These are phyloP conservation scores for Marasmius oreades DNA, from an alignment of 1,284 basidiomycete species.

Conservation along the genomic window DNA sequence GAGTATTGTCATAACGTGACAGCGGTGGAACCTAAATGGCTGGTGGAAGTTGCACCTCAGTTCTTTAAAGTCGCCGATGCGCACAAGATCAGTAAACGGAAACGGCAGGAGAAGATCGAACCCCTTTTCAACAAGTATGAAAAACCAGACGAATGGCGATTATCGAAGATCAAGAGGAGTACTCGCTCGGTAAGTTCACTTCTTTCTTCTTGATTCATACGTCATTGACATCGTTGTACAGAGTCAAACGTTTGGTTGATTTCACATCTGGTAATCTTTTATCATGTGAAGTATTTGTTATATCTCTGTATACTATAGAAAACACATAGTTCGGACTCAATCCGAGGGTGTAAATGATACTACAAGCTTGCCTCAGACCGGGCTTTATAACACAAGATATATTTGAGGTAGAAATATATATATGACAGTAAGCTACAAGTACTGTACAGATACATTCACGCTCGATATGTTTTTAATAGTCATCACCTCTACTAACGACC, in stretches of 20 bases:
- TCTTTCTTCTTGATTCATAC: conserved; percentile 14
- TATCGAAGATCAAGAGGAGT: conserved; percentile 85
- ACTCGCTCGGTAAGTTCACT: conserved; percentile 67
- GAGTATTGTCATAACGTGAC: conserved; percentile 98
- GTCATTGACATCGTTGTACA: conserved; percentile 27
- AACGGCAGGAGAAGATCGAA: conserved; percentile 96
- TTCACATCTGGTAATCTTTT: conserved; percentile 4
- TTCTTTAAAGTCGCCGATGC: conserved; percentile 98
- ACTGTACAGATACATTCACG: no score
- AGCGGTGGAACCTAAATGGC: conserved; percentile 97
- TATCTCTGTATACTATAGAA: conserved; percentile 11
- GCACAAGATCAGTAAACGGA: conserved; percentile 95
- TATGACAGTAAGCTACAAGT: no score
- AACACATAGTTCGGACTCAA: no score
- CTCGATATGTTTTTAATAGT: conserved; percentile 78
- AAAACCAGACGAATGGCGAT: conserved; percentile 87
- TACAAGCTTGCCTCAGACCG: no score
- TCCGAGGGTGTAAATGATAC: no score
- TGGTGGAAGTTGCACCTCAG: conserved; percentile 95
- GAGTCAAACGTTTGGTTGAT: conserved; percentile 79
- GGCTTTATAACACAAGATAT: no score
- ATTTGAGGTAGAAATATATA: no score
- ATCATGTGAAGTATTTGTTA: conserved; percentile 15
- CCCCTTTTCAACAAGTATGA: conserved; percentile 89
- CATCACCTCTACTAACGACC: conserved; percentile 91